Evolutionary conservation across 345 rosid species (phyloP), one percentile per base, ranked within the genome.

Genomic region (Eucalyptus victrix): DNA sequence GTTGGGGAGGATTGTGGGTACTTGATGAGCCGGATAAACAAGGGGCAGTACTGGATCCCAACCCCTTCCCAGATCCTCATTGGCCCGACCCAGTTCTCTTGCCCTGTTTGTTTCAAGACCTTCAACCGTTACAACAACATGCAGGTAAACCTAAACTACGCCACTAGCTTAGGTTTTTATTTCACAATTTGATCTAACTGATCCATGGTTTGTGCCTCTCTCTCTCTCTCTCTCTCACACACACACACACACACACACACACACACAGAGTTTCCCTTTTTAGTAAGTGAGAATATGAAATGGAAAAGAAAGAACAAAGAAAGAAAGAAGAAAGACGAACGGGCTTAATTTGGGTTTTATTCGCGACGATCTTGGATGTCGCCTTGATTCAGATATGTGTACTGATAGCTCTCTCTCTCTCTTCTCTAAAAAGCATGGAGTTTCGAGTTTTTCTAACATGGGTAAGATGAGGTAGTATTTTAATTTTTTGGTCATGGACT

Each of bases 1-100:
- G 93, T 91, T 62, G 95, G 92, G 88, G 95, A 93, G 54, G 95
- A 90, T 91, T 94, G 90, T 67, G 94, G 92, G 81, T 93, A 93
- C 91, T 93, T 94, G 34, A 90, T 95, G 58, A 95, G 89, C 91
- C 95, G 97, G 93, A 96, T 97, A 87, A 96, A 95, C 91, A 97
- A 96, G 93, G 99, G 99, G 91, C 98, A 96, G 89, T 96, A 96
- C 88, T 97, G 99, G 99, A 97, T 97, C 95, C 99, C 99, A 51
- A 97, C 99, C 16, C 98, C 99, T 91, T 93, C 99, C 87, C 99
- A 97, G 95, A 97, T 97, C 95, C 97, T 97, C 88, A 96, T 96
- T 91, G 99, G 99, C 32, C 99, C 99, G 88, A 97, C 99, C 9
- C 99, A 97, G 93, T 97, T 97, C 92, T 96, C 99, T 86, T 97